Evolutionary conservation across 1,139 yeast genomes (phyloP).

Genomic region (Debaryomyces coudertii): DNA sequence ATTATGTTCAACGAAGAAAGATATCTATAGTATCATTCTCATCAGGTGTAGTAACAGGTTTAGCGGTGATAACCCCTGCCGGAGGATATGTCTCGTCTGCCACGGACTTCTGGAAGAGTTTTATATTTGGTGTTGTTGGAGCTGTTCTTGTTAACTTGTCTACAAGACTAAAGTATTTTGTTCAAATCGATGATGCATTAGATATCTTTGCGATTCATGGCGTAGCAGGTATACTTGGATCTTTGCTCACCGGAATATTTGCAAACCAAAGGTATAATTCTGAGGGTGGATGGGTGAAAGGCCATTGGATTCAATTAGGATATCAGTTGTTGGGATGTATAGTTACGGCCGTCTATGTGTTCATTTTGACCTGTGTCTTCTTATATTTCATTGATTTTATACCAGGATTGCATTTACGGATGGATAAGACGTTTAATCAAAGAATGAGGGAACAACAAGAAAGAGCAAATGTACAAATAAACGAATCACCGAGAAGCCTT

Average conservation of each 20-base stretch:
- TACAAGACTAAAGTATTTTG: slow-evolving; percentile 45
- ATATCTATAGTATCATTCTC: slow-evolving; percentile 45
- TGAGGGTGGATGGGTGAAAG: slow-evolving; percentile 53
- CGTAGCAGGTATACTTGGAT: slow-evolving; percentile 47
- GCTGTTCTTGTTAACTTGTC: slow-evolving; percentile 41
- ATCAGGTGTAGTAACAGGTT: slow-evolving; percentile 48
- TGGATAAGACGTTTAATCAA: slow-evolving; percentile 45
- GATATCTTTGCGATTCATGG: slow-evolving; percentile 53
- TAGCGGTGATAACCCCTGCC: slow-evolving; percentile 50
- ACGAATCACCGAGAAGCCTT: slow-evolving; percentile 8
- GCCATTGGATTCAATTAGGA: slow-evolving; percentile 51
- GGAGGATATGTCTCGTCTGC: slow-evolving; percentile 47
- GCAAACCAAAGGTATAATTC: slow-evolving; percentile 38
- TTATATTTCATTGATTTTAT: slow-evolving; percentile 46
- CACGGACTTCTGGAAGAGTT: slow-evolving; percentile 45
- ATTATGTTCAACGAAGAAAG: slow-evolving; percentile 26
- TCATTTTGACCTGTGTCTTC: slow-evolving; percentile 38
- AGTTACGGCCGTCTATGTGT: slow-evolving; percentile 44
- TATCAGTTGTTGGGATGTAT: slow-evolving; percentile 50
- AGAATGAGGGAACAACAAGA: slow-evolving; percentile 27
- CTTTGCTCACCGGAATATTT: slow-evolving; percentile 47
- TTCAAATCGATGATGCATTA: slow-evolving; percentile 47
- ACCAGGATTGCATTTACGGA: slow-evolving; percentile 52
- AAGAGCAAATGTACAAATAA: slow-evolving; percentile 8
- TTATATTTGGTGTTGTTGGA: slow-evolving; percentile 45